These are phyloP conservation scores for Phaeosphaeria sp. DNA, from an alignment of 2,329 filamentous ascomycete species.

Conservation along the genomic window DNA sequence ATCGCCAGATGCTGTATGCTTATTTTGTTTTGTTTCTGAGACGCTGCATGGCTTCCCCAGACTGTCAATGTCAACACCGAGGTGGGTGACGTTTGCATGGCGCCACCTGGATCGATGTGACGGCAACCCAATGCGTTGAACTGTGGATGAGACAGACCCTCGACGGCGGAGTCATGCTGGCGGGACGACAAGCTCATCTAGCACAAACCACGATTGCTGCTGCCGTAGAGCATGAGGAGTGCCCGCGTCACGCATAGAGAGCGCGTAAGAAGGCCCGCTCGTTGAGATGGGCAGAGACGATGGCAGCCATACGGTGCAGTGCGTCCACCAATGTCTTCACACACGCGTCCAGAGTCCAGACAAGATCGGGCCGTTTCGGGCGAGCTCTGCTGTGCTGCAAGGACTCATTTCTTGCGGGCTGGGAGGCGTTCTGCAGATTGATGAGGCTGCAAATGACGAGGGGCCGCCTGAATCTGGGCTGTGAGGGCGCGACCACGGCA, in stretches of 20 bases:
- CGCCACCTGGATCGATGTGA: not conserved
- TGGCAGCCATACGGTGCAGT: not conserved
- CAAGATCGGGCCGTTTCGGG: not conserved
- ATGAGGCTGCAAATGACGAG: conserved; percentile 18
- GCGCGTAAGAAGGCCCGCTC: not conserved
- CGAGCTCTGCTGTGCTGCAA: conserved; percentile 1
- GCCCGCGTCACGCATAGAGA: not conserved
- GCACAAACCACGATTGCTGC: not conserved
- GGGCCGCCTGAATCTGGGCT: conserved; percentile 8
- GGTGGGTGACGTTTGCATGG: conserved; percentile 7
- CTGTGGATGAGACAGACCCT: not conserved
- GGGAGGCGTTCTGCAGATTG: conserved; percentile 16
- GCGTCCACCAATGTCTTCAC: conserved; percentile 1
- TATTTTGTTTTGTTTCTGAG: conserved; percentile 13
- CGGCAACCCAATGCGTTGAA: not conserved
- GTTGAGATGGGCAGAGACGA: not conserved
- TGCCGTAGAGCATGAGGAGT: not conserved
- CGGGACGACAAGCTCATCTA: not conserved
- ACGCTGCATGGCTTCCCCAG: conserved; percentile 17
- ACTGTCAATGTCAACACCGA: conserved; percentile 5
- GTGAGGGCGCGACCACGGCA: conserved; percentile 5
- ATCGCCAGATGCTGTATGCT: conserved; percentile 7
- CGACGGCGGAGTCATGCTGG: not conserved
- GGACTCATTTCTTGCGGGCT: not conserved
- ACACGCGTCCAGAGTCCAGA: not conserved